These are phyloP conservation scores for Xylaria curta DNA, from an alignment of 495 filamentous ascomycete species.

Conservation along the genomic window DNA sequence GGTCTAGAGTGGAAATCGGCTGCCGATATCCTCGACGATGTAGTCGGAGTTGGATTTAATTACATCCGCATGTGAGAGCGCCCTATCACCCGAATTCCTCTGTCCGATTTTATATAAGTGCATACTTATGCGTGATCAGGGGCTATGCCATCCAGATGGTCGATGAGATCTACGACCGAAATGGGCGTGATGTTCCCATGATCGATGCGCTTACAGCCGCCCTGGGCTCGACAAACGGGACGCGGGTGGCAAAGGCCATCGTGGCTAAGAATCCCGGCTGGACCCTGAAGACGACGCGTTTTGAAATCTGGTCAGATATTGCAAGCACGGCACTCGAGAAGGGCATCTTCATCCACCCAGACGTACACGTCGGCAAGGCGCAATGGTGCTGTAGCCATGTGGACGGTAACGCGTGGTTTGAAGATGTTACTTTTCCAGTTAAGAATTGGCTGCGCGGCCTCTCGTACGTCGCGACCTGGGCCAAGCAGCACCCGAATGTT, in stretches of 20 bases:
- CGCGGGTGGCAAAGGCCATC: conserved; percentile 49
- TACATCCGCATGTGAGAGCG: conserved; percentile 50
- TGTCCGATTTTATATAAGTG: background rate
- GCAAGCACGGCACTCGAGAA: conserved; percentile 50
- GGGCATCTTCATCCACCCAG: conserved; percentile 60
- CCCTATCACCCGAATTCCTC: background rate
- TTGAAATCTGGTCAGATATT: conserved; percentile 50
- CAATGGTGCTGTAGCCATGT: conserved; percentile 60
- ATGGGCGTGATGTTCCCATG: conserved; percentile 54
- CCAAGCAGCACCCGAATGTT: conserved; percentile 50
- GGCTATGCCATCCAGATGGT: conserved; percentile 63
- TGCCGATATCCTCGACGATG: conserved; percentile 53
- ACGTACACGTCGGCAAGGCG: conserved; percentile 64
- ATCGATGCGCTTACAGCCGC: conserved; percentile 50
- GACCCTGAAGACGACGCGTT: conserved; percentile 51
- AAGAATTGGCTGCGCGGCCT: conserved; percentile 59
- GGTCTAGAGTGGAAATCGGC: conserved; percentile 61
- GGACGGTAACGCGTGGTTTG: conserved; percentile 66
- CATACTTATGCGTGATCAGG: conserved; percentile 26
- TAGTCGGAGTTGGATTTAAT: conserved; percentile 58
- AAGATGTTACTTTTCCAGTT: conserved; percentile 58
- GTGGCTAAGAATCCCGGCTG: conserved; percentile 53
- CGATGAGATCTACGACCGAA: conserved; percentile 59
- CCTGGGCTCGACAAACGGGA: conserved; percentile 54
- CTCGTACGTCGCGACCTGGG: conserved; percentile 58